Percentiles rank a stretch among this genome's conserved stretches.
Conservation (phyloP, 192 early-diverging fungal genomes). For the Backusella macrospora region DNA sequence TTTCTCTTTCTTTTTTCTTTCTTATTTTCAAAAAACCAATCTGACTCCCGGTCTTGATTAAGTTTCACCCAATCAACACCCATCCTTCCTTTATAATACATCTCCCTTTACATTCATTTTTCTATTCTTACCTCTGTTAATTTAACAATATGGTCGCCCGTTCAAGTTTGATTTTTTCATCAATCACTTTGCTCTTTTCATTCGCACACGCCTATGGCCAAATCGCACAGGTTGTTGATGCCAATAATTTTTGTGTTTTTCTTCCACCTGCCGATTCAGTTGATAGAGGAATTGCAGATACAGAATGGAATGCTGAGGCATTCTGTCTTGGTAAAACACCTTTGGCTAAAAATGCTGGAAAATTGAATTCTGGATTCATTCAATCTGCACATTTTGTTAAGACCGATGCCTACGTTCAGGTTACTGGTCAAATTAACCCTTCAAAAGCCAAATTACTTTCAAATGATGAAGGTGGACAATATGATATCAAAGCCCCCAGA, state of each 20-base stretch:
- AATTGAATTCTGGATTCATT: slow-evolving; percentile 52
- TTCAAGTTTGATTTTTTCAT: slow-evolving; percentile 19
- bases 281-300: slow-evolving; percentile 41
- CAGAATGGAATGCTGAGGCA: slow-evolving; percentile 46
- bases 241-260: slow-evolving; percentile 43
- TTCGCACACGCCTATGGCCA: slow-evolving; percentile 21
- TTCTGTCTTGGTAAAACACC: slow-evolving; percentile 47
- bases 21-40: slow-evolving; percentile 3
- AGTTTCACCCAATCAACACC: not conserved
- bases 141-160: slow-evolving; percentile 7
- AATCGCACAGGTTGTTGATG: slow-evolving; percentile 36
- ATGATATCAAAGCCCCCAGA: slow-evolving; percentile 46
- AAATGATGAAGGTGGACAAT: slow-evolving; percentile 54
- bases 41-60: not conserved
- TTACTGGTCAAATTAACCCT: slow-evolving; percentile 54
- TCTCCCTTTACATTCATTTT: not conserved
- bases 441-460: slow-evolving; percentile 32
- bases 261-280: slow-evolving; percentile 47
- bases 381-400: slow-evolving; percentile 46
- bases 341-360: slow-evolving; percentile 38
- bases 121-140: not conserved
- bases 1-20: slow-evolving; percentile 15
- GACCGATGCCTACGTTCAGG: slow-evolving; percentile 51
- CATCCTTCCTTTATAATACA: not conserved
- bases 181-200: not conserved